Base-by-base conservation (phyloP, 345 rosid genomes). In the Populus deltoides region DNA sequence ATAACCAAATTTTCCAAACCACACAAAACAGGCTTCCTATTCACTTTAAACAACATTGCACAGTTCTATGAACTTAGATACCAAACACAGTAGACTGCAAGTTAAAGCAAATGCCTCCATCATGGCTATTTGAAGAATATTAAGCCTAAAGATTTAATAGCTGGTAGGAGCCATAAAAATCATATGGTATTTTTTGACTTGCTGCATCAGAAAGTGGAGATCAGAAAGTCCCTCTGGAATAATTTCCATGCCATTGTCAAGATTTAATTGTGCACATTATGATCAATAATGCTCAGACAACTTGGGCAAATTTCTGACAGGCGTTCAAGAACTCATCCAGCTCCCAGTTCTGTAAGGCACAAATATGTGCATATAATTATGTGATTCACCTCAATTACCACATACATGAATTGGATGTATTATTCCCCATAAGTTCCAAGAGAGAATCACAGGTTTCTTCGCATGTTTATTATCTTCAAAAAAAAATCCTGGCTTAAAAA, bases 91-190 rank as follows among this genome's bases (percentile, higher is more conserved):
- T 68, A 53, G 7, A 53, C 6, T 8, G 25, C 13, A 55, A 25
- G 66, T 62, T 33, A 13, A 35, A n/a, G 39, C n/a, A 76, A 49
- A 12, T 67, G 57, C 73, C 24, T 59, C 79, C 43, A 51, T 68
- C 73, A n/a, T 22, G 51, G 27, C 47, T 15, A 35, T 41, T 53
- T 53, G 39, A 68, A 74, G 20, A 74, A 74, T 17, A 61, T 8
- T 61, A 61, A 17, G 29, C 75, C 63, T 29, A 24, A 72, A 63
- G 33, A n/a, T 31, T 45, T 47, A 29, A 35, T 33, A n/a, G 51
- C 63, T 68, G 27, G 17, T 18, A 67, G 72, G 2, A 67, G 39
- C 16, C 38, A 72, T 53, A 65, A 25, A 47, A 29, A 29, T 63
- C 59, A 47, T 7, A 75, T 7, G 1, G 22, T 24, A 53, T 55